A percentile compares a stretch with the other conserved stretches of the same genome.
Evolutionary conservation across 352 stramenopile genomes (phyloP).

Genomic region (Hyaloperonospora brassicae): DNA sequence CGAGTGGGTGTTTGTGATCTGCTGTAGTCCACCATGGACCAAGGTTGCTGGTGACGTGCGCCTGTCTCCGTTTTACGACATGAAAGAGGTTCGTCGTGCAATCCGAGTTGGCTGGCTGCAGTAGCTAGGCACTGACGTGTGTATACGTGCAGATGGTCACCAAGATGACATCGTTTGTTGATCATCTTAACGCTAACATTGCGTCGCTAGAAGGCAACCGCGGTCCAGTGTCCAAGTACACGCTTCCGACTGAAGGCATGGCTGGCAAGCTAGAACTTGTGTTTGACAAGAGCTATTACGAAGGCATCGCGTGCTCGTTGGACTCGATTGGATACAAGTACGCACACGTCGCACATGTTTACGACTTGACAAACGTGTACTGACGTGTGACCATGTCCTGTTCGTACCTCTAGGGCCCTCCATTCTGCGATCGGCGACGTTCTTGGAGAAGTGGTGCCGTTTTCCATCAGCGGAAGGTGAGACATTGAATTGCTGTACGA

Average conservation of each 20-base stretch:
- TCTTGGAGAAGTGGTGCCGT: constrained; percentile 77
- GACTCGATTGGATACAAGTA: constrained; percentile 85
- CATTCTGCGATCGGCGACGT: constrained; percentile 69
- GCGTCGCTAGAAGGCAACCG: constrained; percentile 69
- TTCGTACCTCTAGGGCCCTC: constrained; percentile 36
- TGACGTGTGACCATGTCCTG: no score
- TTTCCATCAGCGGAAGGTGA: constrained; percentile 87
- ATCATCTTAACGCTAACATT: constrained; percentile 82
- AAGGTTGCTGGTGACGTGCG: constrained; percentile 88
- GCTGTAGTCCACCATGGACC: constrained; percentile 72
- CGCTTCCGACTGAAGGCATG: constrained; percentile 67
- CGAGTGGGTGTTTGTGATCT: neutral
- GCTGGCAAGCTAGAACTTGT: constrained; percentile 83
- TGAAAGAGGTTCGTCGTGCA: constrained; percentile 55
- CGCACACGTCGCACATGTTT: neutral
- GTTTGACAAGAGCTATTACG: constrained; percentile 72
- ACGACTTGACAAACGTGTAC: neutral
- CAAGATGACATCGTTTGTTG: constrained; percentile 79
- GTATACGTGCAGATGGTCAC: constrained; percentile 35
- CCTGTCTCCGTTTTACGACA: constrained; percentile 89
- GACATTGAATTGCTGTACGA: constrained; percentile 8
- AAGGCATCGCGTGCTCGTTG: constrained; percentile 90
- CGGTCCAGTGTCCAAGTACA: constrained; percentile 89
- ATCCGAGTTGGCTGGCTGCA: neutral
- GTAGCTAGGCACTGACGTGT: neutral